Evolutionary conservation across 179 eudicot species (phyloP).

Genomic region (Camellia oleifera): DNA sequence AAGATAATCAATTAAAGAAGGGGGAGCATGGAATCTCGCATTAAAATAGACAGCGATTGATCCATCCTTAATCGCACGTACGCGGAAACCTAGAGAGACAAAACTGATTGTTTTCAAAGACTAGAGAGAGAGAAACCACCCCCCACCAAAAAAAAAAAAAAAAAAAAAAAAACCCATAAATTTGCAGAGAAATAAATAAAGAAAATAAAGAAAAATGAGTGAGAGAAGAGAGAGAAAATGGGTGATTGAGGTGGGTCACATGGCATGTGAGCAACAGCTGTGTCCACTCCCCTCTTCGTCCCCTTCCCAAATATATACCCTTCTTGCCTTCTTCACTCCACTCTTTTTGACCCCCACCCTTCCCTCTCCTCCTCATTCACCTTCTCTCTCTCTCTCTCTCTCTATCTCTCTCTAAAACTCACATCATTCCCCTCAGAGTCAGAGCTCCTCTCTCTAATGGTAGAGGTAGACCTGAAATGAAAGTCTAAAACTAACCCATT

Average conservation of each 20-base stretch:
- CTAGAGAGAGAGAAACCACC: background rate
- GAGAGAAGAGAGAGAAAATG: background rate
- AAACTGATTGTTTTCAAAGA: constrained; percentile 22
- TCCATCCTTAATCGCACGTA: constrained; percentile 71
- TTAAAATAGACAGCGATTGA: constrained; percentile 40
- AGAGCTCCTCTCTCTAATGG: constrained; percentile 16
- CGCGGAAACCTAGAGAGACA: constrained; percentile 47
- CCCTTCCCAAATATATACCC: constrained; percentile 29
- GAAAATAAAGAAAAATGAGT: background rate
- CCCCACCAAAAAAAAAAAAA: background rate
- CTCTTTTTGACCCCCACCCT: constrained; percentile 41
- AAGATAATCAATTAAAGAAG: constrained; percentile 15
- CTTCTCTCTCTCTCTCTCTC: constrained; percentile 18
- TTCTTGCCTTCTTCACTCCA: constrained; percentile 31
- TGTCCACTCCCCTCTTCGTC: constrained; percentile 23
- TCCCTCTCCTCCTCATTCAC: background rate
- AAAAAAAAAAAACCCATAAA: background rate
- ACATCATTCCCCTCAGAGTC: background rate
- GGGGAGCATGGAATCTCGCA: constrained; percentile 25
- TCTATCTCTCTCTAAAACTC: constrained; percentile 4
- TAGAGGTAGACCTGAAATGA: constrained; percentile 18
- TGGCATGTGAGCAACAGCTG: constrained; percentile 72
- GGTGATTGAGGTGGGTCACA: constrained; percentile 38
- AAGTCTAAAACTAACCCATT: background rate
- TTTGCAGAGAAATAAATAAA: background rate